These are phyloP conservation scores for Lipomyces spencermartinsiae DNA, from an alignment of 805 yeast genomes.

Conservation along the genomic window DNA sequence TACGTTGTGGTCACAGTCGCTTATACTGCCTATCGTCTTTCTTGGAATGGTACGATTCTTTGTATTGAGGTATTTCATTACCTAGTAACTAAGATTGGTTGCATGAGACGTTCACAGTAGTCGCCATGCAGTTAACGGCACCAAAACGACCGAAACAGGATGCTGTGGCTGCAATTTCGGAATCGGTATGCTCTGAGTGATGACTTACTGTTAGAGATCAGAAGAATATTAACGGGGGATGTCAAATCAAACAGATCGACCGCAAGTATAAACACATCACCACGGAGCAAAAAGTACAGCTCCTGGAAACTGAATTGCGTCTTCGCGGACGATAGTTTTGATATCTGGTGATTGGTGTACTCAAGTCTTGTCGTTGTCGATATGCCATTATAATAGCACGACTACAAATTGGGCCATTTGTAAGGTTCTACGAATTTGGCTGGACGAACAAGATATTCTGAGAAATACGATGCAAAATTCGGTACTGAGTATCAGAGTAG, in stretches of 20 bases:
- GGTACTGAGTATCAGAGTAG: background rate
- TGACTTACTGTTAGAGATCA: background rate
- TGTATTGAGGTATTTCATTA: too few species aligned
- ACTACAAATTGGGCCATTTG: background rate
- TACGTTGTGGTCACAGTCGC: background rate
- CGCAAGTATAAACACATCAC: background rate
- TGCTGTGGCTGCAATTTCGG: background rate
- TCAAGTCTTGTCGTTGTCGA: too few species aligned
- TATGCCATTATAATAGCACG: too few species aligned
- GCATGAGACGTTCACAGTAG: background rate
- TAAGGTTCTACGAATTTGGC: background rate
- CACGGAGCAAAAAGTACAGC: background rate
- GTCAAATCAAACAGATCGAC: background rate
- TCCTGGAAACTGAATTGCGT: background rate
- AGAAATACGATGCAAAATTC: too few species aligned
- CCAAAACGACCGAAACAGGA: background rate
- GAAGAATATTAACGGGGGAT: background rate
- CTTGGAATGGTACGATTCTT: background rate
- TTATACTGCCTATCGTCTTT: background rate
- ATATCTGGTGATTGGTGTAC: too few species aligned
- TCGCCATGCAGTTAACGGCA: background rate
- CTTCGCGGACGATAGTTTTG: background rate
- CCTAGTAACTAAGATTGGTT: too few species aligned
- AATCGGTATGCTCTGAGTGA: background rate
- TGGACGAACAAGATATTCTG: background rate